phyloP scores from a whole-genome alignment of 2,329 filamentous ascomycete genomes.

The Ustulina deusta region DNA sequence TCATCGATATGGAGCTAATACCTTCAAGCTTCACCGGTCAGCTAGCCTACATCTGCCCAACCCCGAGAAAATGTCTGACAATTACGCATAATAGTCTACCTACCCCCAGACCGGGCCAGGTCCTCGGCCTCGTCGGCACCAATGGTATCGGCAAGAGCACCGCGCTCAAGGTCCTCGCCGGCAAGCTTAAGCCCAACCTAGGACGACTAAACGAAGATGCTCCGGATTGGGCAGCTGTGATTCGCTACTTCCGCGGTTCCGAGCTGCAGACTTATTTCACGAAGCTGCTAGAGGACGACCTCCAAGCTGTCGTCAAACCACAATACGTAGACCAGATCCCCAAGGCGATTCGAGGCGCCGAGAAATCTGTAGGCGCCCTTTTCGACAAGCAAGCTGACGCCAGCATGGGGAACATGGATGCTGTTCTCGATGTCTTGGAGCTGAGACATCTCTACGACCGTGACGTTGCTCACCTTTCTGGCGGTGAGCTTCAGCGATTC shows the following conservation, averaged over 20 bases:
- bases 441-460: background rate
- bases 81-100: constrained; percentile 2
- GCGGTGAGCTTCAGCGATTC: constrained; percentile 7
- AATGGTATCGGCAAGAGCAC: constrained; percentile 8
- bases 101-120: background rate
- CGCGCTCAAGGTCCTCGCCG: constrained; percentile 3
- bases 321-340: constrained; percentile 6
- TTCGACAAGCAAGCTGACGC: constrained; percentile 1
- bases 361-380: background rate
- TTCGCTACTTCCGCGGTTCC: constrained; percentile 7
- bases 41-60: background rate
- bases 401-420: background rate
- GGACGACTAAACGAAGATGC: background rate
- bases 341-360: constrained; percentile 3
- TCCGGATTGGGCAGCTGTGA: background rate
- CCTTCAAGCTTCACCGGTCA: constrained; percentile 6
- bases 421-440: constrained; percentile 3
- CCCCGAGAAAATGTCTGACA: background rate
- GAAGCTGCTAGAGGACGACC: background rate
- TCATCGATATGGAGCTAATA: background rate
- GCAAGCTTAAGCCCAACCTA: background rate
- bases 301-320: constrained; percentile 6
- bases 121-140: constrained; percentile 2
- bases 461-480: background rate
- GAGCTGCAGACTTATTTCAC: constrained; percentile 7